Evolutionary conservation across 2,329 filamentous ascomycete genomes (phyloP), one percentile per base, ranked within the genome.

Genomic region (Aspergillus brunneoviolaceus): DNA sequence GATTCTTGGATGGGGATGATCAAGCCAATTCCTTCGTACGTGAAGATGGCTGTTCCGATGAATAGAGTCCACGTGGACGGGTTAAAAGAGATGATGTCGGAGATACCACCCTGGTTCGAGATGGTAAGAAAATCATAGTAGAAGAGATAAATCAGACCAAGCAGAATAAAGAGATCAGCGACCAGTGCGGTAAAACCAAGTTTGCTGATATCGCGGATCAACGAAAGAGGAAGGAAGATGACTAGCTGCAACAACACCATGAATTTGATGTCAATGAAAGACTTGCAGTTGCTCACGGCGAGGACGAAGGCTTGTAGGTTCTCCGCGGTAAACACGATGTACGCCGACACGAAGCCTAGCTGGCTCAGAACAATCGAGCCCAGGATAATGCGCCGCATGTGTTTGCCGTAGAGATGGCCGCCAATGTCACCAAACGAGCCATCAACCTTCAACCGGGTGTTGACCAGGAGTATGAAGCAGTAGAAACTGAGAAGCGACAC

Each of bases 361-460:
- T 99, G 95, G 70, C 92, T 96, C 71, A 98, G 85, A 58, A 99
- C 94, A 65, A 99, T 96, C 5, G 95, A 98, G 25, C 84, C 83
- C 62, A 99, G 86, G 72, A 99, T 98, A 69, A 96, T 80, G 61
- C 85, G 88, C 62, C 93, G 87, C 89, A 99, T 90, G 84, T 90
- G 93, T 65, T 88, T 90, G 63, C 95, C 95, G 74, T 95, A 99
- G 16, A 99, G 83, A 51, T 91, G 87, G 52, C 91, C 92, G 56
- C 96, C 95, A 79, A 99, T 96, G 71, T 98, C 95, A 76, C 95
- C 95, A 78, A 98, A 99, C 1, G 95, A 98, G n/a, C 91, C 92
- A 52, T 93, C 89, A 29, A 98, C 86, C 72, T 87, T 89, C 52
- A 96, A 81, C 35, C 95, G 89, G 2, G 92, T 95, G 61, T 89